These are phyloP conservation scores for Leptographium wingfieldii DNA, from an alignment of 2,329 filamentous ascomycete genomes.

Conservation along the genomic window DNA sequence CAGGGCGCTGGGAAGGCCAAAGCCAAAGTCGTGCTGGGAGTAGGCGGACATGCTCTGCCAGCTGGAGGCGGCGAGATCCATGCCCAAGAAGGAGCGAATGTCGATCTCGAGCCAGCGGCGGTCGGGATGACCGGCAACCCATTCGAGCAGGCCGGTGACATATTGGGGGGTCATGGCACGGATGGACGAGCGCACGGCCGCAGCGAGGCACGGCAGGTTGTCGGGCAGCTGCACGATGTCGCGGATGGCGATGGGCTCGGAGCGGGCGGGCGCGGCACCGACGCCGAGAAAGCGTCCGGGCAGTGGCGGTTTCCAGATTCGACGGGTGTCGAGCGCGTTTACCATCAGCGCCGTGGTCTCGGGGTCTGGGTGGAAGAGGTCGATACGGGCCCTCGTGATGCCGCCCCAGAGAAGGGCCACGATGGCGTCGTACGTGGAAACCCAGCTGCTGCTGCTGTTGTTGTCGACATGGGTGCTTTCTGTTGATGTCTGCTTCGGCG, in stretches of 20 bases:
- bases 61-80: constrained; percentile 16
- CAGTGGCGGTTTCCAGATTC: constrained; percentile 14
- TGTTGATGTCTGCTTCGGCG: not conserved
- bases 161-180: constrained; percentile 12
- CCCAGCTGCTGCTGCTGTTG: constrained; percentile 21
- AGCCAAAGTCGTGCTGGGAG: constrained; percentile 18
- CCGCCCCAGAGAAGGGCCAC: constrained; percentile 28
- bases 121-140: constrained; percentile 14
- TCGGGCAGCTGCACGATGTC: not conserved
- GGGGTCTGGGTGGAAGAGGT: constrained; percentile 17
- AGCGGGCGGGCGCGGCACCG: constrained; percentile 9
- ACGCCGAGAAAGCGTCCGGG: constrained; percentile 15
- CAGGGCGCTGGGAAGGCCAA: constrained; percentile 13
- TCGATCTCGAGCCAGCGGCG: constrained; percentile 14
- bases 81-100: constrained; percentile 15
- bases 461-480: not conserved
- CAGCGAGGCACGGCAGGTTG: constrained; percentile 13
- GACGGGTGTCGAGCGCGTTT: constrained; percentile 15
- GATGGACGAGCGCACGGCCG: constrained; percentile 15
- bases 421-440: constrained; percentile 34
- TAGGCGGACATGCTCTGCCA: constrained; percentile 12
- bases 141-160: constrained; percentile 13
- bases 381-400: constrained; percentile 22
- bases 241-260: not conserved
- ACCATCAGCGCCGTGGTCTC: constrained; percentile 5